Evolutionary conservation across 176 grass and related monocot genomes (phyloP).

Genomic region (Aegilops longissima): DNA sequence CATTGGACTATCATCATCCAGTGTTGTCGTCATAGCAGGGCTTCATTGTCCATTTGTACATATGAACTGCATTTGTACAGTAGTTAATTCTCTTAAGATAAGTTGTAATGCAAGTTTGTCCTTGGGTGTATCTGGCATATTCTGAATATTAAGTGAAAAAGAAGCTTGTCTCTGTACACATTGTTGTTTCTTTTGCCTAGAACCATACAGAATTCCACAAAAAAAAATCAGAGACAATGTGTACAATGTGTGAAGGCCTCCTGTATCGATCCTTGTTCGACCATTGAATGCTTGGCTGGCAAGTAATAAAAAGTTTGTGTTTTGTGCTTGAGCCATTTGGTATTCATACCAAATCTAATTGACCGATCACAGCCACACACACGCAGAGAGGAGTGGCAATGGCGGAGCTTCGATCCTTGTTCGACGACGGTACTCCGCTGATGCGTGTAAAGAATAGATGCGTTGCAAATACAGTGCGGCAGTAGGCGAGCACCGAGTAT

Average conservation of each 20-base stretch:
- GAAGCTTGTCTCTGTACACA: background rate
- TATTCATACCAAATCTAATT: background rate
- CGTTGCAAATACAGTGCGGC: background rate
- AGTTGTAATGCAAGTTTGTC: background rate
- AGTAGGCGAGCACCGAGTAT: too few relatives aligned
- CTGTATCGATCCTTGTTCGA: background rate
- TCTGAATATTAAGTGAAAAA: background rate
- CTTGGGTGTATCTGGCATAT: slow-evolving; percentile 9
- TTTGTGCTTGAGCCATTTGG: background rate
- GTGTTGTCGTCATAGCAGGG: slow-evolving; percentile 15
- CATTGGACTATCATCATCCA: slow-evolving; percentile 20
- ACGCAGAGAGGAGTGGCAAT: background rate
- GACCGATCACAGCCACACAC: background rate
- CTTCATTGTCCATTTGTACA: slow-evolving; percentile 36
- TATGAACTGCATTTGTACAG: slow-evolving; percentile 38
- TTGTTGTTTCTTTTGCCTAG: background rate
- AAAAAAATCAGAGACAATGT: too few relatives aligned
- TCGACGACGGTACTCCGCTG: background rate
- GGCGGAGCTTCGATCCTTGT: background rate
- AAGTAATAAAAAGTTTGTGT: background rate
- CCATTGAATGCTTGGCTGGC: background rate
- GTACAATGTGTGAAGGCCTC: background rate
- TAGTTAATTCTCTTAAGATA: background rate
- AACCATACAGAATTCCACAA: too few relatives aligned
- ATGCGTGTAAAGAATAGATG: background rate